phyloP scores from a whole-genome alignment of 164 flowering plant species.

The Aristolochia californica region DNA sequence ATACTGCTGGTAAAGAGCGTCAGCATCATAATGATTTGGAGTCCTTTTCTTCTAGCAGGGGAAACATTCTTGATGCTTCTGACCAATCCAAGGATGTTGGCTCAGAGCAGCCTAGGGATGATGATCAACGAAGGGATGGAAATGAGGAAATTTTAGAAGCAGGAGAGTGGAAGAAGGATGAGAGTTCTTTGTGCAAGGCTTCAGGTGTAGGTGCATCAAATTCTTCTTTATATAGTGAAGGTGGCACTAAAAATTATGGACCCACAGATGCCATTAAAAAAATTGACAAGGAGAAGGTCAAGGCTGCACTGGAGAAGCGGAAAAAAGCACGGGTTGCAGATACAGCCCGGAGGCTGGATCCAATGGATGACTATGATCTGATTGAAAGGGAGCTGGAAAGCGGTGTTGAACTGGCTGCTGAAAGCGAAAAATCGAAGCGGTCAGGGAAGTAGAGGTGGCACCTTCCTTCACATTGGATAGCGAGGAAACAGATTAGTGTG shows the following conservation, averaged over 20 bases:
- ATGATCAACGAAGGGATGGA: conserved; percentile 24
- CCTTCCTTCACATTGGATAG: background rate
- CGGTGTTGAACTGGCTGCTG: conserved; percentile 17
- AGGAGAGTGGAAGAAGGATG: conserved; percentile 34
- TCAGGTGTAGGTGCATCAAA: background rate
- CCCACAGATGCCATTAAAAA: conserved; percentile 51
- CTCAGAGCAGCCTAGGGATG: conserved; percentile 19
- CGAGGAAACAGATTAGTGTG: background rate
- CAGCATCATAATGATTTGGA: conserved; percentile 23
- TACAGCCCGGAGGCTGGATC: conserved; percentile 33
- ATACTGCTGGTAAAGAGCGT: conserved; percentile 16
- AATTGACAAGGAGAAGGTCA: conserved; percentile 65
- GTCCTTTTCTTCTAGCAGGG: conserved; percentile 10
- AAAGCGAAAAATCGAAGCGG: background rate
- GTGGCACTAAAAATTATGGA: conserved; percentile 20
- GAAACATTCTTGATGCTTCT: conserved; percentile 20
- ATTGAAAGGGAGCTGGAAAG: conserved; percentile 79
- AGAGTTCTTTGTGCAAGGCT: conserved; percentile 13
- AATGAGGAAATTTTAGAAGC: conserved; percentile 25
- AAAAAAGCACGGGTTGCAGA: conserved; percentile 47
- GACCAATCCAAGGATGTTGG: conserved; percentile 13
- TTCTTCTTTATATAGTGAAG: conserved; percentile 1
- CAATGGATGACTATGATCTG: conserved; percentile 75
- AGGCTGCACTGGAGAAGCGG: conserved; percentile 57
- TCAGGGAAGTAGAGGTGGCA: background rate